phyloP scores from a whole-genome alignment of 169 alveolate species.

The Plasmodium relictum region DNA sequence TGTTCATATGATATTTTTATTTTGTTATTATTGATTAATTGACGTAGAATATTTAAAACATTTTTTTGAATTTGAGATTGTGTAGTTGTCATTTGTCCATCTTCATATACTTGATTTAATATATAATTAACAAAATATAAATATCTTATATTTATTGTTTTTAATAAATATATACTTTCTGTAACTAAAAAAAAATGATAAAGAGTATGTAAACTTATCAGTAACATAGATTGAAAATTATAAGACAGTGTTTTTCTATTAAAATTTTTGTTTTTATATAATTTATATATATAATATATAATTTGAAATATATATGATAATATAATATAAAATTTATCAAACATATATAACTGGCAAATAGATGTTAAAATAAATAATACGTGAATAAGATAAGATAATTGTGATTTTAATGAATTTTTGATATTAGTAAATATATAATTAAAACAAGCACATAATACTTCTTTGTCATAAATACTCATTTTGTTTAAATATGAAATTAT shows the following conservation, averaged over 20 bases:
- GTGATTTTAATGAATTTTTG: neutral
- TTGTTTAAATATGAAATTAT: constrained; percentile 47
- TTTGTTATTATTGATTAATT: neutral
- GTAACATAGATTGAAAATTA: constrained; percentile 33
- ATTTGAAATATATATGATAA: constrained; percentile 12
- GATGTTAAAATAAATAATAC: constrained; percentile 48
- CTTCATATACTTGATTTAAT: constrained; percentile 22
- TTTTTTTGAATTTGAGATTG: constrained; percentile 55
- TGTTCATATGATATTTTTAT: constrained; percentile 25
- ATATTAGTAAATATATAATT: constrained; percentile 14
- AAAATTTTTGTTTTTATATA: neutral
- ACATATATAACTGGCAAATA: constrained; percentile 32
- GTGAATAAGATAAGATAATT: constrained; percentile 20
- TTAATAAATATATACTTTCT: neutral
- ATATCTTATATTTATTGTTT: constrained; percentile 4
- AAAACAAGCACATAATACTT: constrained; percentile 24
- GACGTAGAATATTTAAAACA: constrained; percentile 17
- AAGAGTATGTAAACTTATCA: constrained; percentile 30
- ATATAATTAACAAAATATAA: constrained; percentile 15
- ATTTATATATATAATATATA: neutral
- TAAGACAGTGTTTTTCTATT: constrained; percentile 2
- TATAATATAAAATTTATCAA: constrained; percentile 8
- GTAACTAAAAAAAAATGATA: constrained; percentile 22
- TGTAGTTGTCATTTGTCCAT: neutral
- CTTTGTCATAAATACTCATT: constrained; percentile 24